Percentiles rank a stretch among this genome's conserved stretches.
These are phyloP conservation scores for Beta corolliflora DNA, from an alignment of 179 eudicot species.

Conservation along the genomic window DNA sequence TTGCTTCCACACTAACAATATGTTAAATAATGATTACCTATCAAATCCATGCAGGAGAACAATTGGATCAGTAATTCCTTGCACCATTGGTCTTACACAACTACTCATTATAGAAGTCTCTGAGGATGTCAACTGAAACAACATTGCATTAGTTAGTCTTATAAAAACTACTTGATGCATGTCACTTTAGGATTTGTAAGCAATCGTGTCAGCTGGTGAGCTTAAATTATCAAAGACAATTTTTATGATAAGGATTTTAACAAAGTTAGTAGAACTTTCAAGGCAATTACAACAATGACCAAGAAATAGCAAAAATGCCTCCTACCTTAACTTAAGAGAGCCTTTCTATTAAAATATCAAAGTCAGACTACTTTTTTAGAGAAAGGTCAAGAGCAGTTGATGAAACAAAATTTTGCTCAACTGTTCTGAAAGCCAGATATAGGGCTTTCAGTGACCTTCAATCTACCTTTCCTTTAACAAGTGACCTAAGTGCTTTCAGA, in stretches of 20 bases:
- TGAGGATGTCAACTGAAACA: slow-evolving; percentile 52
- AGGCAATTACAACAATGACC: not conserved
- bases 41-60: slow-evolving; percentile 95
- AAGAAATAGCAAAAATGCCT: not conserved
- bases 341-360: not conserved
- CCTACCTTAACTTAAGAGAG: not conserved
- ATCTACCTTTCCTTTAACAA: not conserved
- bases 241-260: too few relatives aligned
- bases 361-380: not conserved
- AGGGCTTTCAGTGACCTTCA: not conserved
- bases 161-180: not conserved
- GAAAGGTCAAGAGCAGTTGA: not conserved
- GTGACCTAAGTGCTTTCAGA: not conserved
- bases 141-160: slow-evolving; percentile 3
- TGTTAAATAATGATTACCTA: slow-evolving; percentile 42
- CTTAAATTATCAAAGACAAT: not conserved
- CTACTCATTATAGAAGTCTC: slow-evolving; percentile 68
- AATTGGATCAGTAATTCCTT: slow-evolving; percentile 54
- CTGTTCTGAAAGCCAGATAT: not conserved
- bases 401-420: not conserved
- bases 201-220: not conserved
- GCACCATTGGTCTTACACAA: slow-evolving; percentile 70
- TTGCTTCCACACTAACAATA: not conserved
- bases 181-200: not conserved
- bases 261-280: not conserved